Base-by-base conservation (phyloP, 805 yeast genomes). In the Kluyveromyces starmeri region DNA sequence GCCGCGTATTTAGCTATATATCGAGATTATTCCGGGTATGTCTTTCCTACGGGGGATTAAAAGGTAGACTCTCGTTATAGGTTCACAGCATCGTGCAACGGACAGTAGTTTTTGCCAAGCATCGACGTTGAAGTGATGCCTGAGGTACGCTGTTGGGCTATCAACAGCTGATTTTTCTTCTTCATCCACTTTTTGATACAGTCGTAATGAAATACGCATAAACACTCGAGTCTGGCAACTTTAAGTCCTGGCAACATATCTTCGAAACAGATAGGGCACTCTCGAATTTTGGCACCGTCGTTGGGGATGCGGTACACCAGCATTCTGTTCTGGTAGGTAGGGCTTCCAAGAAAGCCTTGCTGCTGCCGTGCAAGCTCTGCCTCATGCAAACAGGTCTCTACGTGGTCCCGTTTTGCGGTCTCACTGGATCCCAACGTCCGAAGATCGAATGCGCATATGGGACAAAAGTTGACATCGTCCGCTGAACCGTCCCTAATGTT, bases 251-350 rank as follows among this genome's bases (percentile, higher is more conserved):
- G 83, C 31, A 62, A 60, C 54, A 88, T 74, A 13, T 83, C 94
- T 53, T 92, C 98, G 42, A 89, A 73, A 51, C 99, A 92, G 16
- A 92, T 89, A 11, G 85, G 89, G 55, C 99, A 92, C 55, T 92
- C 97, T 32, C 74, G 73, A 21, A 67, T 76, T 12, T 64, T 65
- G 18, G 61, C 52, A 7, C 48, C 51, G 11, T 41, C 40, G 14
- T 40, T 30, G 2, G 65, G 59, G 2, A 67, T 45, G 13, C 47
- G 71, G 54, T 83, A 85, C 1, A 86, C 92, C 32, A 92, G 64
- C 96, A 92, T 88, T 40, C 95, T 69, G 53, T 88, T 88, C 28
- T 48, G 51, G 15, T 32, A 40, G 9, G 47, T 28, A 5, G 51
- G 46, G 20, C 44, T 45, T 10, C 37, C 38, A 9, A 20, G 70